phyloP scores from a whole-genome alignment of 768 basidiomycete genomes.

The Clitopilus passeckerianus region DNA sequence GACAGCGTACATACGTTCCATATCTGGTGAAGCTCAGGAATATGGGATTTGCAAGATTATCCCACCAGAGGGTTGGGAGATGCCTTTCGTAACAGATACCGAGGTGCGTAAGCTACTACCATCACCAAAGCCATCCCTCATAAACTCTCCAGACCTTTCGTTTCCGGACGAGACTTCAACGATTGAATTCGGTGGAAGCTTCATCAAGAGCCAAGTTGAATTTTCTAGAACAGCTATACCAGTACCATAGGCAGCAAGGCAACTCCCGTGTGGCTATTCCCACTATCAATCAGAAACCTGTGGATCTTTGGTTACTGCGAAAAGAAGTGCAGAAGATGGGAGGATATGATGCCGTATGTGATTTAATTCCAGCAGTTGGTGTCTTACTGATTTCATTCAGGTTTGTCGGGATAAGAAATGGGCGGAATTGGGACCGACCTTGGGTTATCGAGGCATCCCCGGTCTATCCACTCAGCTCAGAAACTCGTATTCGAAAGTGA shows the following conservation, averaged over 20 bases:
- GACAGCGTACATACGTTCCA: conserved; percentile 85
- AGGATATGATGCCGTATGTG: conserved; percentile 76
- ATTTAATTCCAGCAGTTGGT: conserved; percentile 5
- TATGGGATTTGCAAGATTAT: conserved; percentile 96
- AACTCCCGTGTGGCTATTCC: conserved; percentile 89
- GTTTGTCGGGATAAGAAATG: conserved; percentile 83
- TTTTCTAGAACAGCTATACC: conserved; percentile 94
- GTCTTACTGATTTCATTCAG: conserved; percentile 31
- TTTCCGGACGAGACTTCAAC: conserved; percentile 93
- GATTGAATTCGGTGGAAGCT: conserved; percentile 95
- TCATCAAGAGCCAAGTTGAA: conserved; percentile 95
- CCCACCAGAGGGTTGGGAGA: conserved; percentile 89
- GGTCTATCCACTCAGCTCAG: conserved; percentile 86
- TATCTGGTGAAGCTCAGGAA: conserved; percentile 62
- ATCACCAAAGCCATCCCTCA: conserved; percentile 37
- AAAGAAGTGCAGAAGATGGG: conserved; percentile 90
- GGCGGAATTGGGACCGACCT: conserved; percentile 76
- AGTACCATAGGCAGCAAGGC: conserved; percentile 94
- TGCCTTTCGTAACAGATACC: conserved; percentile 93
- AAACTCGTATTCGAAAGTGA: conserved; percentile 84
- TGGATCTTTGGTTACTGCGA: conserved; percentile 91
- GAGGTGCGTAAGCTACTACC: conserved; percentile 54
- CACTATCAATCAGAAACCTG: conserved; percentile 85
- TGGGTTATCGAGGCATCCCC: conserved; percentile 80
- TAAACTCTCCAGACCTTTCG: conserved; percentile 65